phyloP scores from a whole-genome alignment of 805 yeast species.

The Candida berthetii region DNA sequence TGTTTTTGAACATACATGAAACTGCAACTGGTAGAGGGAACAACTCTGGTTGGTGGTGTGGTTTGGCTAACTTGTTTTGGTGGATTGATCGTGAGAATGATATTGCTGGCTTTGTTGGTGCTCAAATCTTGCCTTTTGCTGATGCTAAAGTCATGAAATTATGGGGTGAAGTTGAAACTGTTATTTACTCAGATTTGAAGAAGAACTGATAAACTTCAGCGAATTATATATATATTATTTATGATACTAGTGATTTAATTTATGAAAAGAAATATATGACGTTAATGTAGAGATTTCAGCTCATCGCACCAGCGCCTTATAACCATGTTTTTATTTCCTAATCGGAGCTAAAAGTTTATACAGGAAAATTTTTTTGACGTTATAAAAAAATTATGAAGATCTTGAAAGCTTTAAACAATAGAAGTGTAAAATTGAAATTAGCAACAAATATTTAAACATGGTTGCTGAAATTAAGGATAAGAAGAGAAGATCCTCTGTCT shows the following conservation, averaged over 20 bases:
- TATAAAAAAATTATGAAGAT: neutral
- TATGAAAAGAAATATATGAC: neutral
- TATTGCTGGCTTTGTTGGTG: conserved; percentile 32
- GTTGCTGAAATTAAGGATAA: conserved; percentile 18
- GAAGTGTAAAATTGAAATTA: too few species aligned
- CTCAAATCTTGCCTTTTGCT: conserved; percentile 31
- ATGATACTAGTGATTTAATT: neutral
- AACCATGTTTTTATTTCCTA: conserved; percentile 3
- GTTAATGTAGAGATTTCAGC: neutral
- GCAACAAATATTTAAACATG: conserved; percentile 10
- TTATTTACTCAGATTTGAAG: conserved; percentile 9
- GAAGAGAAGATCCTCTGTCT: conserved; percentile 19
- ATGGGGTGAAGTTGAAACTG: conserved; percentile 15
- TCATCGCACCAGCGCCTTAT: conserved; percentile 1
- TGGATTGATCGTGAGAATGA: conserved; percentile 35
- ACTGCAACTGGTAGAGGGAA: conserved; percentile 30
- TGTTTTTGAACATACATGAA: conserved; percentile 17
- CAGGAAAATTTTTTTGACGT: conserved; percentile 1
- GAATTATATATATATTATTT: neutral
- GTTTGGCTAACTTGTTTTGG: conserved; percentile 31
- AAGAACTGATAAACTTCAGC: neutral
- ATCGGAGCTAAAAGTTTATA: neutral
- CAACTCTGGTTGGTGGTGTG: conserved; percentile 33
- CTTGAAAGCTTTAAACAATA: too few species aligned
- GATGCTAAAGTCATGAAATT: conserved; percentile 13